A percentile compares a stretch with the other conserved stretches of the same genome.
Conservation (phyloP, 345 rosid genomes). For the Raphanus raphanistrum region DNA sequence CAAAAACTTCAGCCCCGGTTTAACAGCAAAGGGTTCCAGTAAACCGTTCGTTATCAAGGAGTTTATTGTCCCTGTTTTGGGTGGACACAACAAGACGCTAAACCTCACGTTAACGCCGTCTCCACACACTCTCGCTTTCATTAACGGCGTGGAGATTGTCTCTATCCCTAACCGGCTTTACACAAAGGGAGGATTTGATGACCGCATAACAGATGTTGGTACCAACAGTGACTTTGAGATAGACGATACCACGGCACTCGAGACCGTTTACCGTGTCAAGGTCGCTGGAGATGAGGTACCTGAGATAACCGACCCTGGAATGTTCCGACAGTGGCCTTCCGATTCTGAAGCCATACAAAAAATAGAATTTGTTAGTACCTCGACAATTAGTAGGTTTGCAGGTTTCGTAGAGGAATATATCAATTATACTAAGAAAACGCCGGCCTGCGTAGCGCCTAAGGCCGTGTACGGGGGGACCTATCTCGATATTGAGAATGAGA, state of each 20-base stretch:
- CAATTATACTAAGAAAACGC: background rate
- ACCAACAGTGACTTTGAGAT: too few relatives aligned
- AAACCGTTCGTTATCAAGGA: too few relatives aligned
- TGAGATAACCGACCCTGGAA: background rate
- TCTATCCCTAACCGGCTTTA: constrained; percentile 37
- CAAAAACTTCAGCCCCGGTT: too few relatives aligned
- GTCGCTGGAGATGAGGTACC: background rate
- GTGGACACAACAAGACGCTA: too few relatives aligned
- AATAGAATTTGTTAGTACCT: too few relatives aligned
- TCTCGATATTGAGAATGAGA: background rate
- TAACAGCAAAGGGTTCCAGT: too few relatives aligned
- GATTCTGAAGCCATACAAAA: background rate
- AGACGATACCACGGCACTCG: constrained; percentile 11
- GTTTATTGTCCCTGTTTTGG: too few relatives aligned
- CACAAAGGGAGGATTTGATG: constrained; percentile 21
- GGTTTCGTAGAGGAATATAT: background rate
- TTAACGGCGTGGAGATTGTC: constrained; percentile 43
- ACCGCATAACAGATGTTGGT: too few relatives aligned
- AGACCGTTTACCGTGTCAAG: constrained; percentile 37
- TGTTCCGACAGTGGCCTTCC: background rate
- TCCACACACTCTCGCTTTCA: constrained; percentile 27
- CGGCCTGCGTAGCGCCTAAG: constrained; percentile 28
- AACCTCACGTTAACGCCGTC: too few relatives aligned
- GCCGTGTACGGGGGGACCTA: constrained; percentile 5
- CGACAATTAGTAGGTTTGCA: too few relatives aligned